Percentiles rank a stretch among this genome's conserved stretches.
Conservation (phyloP, 2,329 filamentous ascomycete species). For the Monascus ruber region DNA sequence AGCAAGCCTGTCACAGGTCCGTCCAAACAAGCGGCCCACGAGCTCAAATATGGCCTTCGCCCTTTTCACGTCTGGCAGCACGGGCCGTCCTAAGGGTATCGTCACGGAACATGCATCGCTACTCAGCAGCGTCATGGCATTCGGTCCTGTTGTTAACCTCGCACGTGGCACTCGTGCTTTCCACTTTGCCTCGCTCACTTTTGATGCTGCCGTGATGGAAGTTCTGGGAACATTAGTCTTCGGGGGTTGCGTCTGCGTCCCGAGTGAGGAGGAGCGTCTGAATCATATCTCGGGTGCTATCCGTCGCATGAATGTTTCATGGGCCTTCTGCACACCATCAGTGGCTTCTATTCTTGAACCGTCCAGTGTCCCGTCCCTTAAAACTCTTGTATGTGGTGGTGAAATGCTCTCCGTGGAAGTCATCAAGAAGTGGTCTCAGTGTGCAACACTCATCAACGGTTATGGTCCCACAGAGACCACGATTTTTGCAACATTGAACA, state of each 20-base stretch:
- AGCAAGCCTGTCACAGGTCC: conserved; percentile 4
- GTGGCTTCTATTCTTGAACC: conserved; percentile 31
- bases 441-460: conserved; percentile 26
- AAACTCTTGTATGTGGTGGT: conserved; percentile 34
- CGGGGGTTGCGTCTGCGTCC: conserved; percentile 39
- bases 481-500: conserved; percentile 20
- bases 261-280: conserved; percentile 34
- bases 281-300: conserved; percentile 38
- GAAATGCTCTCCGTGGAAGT: conserved; percentile 62
- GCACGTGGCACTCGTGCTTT: conserved; percentile 18
- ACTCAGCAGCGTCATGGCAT: conserved; percentile 21
- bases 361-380: conserved; percentile 28
- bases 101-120: conserved; percentile 24
- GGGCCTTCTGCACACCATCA: conserved; percentile 35
- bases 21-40: conserved; percentile 1
- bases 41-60: conserved; percentile 22
- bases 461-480: conserved; percentile 29
- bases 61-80: conserved; percentile 28
- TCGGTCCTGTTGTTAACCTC: conserved; percentile 16
- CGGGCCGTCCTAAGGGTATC: conserved; percentile 27
- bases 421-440: conserved; percentile 53
- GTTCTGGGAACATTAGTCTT: conserved; percentile 26
- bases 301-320: conserved; percentile 39
- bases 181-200: conserved; percentile 37
- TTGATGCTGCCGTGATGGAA: conserved; percentile 34